These are phyloP conservation scores for Arachis hypogaea DNA, from an alignment of 306 rosid genomes.

Conservation along the genomic window DNA sequence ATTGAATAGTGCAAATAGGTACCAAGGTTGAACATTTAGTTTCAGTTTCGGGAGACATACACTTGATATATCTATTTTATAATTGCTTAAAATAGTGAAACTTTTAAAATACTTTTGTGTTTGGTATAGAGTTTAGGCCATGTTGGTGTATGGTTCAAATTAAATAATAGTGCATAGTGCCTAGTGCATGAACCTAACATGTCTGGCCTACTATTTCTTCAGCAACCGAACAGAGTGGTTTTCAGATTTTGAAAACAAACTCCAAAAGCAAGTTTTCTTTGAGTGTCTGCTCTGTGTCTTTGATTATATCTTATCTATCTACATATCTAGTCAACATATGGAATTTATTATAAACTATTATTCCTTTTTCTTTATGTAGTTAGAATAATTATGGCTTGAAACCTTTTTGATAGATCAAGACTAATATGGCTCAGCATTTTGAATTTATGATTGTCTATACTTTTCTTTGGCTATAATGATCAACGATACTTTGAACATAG, in stretches of 20 bases:
- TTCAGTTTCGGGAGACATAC: slow-evolving; percentile 41
- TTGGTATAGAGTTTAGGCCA: slow-evolving; percentile 23
- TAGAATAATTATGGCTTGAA: not conserved
- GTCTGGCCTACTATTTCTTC: slow-evolving; percentile 45
- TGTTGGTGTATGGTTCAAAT: slow-evolving; percentile 25
- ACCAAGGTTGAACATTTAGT: slow-evolving; percentile 35
- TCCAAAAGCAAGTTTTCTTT: slow-evolving; percentile 27
- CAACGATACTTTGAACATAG: no score
- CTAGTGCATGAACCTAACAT: slow-evolving; percentile 46
- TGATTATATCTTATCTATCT: not conserved
- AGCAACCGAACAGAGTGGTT: slow-evolving; percentile 43
- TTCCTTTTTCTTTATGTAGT: no score
- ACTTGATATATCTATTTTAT: slow-evolving; percentile 27
- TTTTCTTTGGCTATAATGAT: not conserved
- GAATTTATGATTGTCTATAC: not conserved
- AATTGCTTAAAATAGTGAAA: slow-evolving; percentile 26
- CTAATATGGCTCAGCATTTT: not conserved
- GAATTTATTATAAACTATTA: not conserved
- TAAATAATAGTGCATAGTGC: slow-evolving; percentile 11
- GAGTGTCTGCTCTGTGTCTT: not conserved
- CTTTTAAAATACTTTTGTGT: not conserved
- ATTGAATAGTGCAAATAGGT: slow-evolving; percentile 14
- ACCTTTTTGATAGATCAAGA: slow-evolving; percentile 25
- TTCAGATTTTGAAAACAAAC: slow-evolving; percentile 35
- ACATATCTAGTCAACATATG: slow-evolving; percentile 11